Conservation (phyloP, 176 grass and related monocot genomes). For the Guadua angustifolia region DNA sequence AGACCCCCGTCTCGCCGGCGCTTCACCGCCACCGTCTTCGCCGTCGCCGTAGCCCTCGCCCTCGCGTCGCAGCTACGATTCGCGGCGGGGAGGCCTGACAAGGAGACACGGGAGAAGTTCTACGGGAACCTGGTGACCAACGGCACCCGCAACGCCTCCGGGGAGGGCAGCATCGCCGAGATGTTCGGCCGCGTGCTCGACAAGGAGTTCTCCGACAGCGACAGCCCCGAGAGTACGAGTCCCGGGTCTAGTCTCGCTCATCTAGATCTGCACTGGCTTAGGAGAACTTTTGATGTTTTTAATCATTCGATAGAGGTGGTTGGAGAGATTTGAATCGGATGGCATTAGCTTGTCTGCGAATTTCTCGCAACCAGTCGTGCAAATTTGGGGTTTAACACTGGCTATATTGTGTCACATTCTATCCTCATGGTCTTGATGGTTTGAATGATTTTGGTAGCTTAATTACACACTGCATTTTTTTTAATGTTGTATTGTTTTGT, state of each 20-base stretch:
- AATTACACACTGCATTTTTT: not conserved
- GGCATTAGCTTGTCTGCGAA: not conserved
- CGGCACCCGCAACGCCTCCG: conserved; percentile 58
- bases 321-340: not conserved
- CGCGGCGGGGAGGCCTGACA: conserved; percentile 65
- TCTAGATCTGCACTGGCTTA: conserved; percentile 42
- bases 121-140: conserved; percentile 75
- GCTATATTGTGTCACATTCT: not conserved
- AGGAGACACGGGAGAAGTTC: conserved; percentile 94
- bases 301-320: not conserved
- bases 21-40: conserved; percentile 14
- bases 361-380: not conserved
- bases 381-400: not conserved
- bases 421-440: not conserved
- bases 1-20: conserved; percentile 21
- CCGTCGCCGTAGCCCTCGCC: conserved; percentile 1
- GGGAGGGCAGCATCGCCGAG: conserved; percentile 87
- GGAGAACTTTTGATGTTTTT: not conserved
- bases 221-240: conserved; percentile 70
- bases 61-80: not conserved
- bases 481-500: conserved; percentile 11
- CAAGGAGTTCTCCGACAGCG: conserved; percentile 97
- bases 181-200: conserved; percentile 98
- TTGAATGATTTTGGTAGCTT: not conserved
- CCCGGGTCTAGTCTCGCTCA: not conserved